These are phyloP conservation scores for Mangifera indica DNA, from an alignment of 345 rosid genomes.

Conservation along the genomic window DNA sequence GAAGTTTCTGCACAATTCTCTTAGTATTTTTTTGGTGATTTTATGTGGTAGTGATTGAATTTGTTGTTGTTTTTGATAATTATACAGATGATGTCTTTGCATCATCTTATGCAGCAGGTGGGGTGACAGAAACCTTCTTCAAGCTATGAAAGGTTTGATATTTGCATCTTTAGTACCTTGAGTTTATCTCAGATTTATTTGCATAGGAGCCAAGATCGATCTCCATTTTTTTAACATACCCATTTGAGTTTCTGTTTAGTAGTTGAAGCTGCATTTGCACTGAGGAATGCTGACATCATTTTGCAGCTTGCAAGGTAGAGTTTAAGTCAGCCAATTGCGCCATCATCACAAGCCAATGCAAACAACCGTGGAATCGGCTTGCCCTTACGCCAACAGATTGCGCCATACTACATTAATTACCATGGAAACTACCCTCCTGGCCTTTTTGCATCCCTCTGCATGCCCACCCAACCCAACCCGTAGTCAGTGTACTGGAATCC, in stretches of 20 bases:
- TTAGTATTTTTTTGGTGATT: too few relatives aligned
- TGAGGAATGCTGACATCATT: neutral
- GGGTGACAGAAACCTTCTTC: conserved; percentile 57
- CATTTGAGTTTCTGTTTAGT: neutral
- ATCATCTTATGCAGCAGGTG: conserved; percentile 32
- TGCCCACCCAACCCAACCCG: conserved; percentile 40
- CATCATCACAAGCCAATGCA: conserved; percentile 46
- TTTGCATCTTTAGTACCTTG: neutral
- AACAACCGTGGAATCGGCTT: conserved; percentile 68
- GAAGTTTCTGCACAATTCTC: too few relatives aligned
- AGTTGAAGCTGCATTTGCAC: neutral
- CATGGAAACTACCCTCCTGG: conserved; percentile 67
- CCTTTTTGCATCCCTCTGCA: conserved; percentile 52
- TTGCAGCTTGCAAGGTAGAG: conserved; percentile 58
- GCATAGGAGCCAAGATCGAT: conserved; percentile 10
- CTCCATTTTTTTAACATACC: neutral
- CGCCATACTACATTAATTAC: conserved; percentile 56
- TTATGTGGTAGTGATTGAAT: too few relatives aligned
- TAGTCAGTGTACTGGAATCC: too few relatives aligned
- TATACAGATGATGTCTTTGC: conserved; percentile 45
- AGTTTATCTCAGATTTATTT: neutral
- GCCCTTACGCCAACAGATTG: conserved; percentile 54
- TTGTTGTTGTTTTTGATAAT: too few relatives aligned
- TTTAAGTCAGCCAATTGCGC: conserved; percentile 62
- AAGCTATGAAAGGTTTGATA: conserved; percentile 57